Evolutionary conservation across 805 yeast species (phyloP).

Genomic region (Nakazawaea populi): DNA sequence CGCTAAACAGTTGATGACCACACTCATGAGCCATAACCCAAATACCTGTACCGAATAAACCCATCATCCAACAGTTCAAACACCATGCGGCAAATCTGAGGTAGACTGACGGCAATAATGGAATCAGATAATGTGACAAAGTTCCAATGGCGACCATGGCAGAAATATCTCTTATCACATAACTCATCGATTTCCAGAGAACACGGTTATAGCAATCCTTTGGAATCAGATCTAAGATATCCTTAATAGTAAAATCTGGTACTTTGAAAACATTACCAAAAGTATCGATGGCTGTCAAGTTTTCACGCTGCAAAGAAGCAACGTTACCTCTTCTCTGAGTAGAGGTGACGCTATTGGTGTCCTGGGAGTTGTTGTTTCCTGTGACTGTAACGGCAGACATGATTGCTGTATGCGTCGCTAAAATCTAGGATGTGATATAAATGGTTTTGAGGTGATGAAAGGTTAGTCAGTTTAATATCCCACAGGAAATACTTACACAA

Average conservation of each 20-base stretch:
- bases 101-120: conserved; percentile 33
- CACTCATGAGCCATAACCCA: conserved; percentile 92
- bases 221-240: conserved; percentile 67
- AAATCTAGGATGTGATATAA: neutral
- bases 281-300: conserved; percentile 48
- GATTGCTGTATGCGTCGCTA: neutral
- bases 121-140: conserved; percentile 50
- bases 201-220: conserved; percentile 67
- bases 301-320: conserved; percentile 28
- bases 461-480: too few relatives aligned
- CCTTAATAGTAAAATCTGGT: conserved; percentile 74
- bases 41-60: conserved; percentile 68
- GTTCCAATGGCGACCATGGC: conserved; percentile 43
- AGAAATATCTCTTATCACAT: conserved; percentile 62
- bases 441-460: too few relatives aligned
- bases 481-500: too few relatives aligned
- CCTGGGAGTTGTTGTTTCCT: conserved; percentile 13
- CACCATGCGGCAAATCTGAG: conserved; percentile 57
- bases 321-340: conserved; percentile 34
- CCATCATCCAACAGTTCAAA: conserved; percentile 46
- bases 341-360: conserved; percentile 6
- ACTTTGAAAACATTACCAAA: conserved; percentile 63
- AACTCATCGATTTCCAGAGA: conserved; percentile 46
- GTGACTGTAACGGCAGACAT: conserved; percentile 30
- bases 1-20: conserved; percentile 84